A percentile compares a stretch with the other conserved stretches of the same genome.
Evolutionary conservation across 805 yeast genomes (phyloP).

Genomic region (Sugiyamaella lignohabitans): DNA sequence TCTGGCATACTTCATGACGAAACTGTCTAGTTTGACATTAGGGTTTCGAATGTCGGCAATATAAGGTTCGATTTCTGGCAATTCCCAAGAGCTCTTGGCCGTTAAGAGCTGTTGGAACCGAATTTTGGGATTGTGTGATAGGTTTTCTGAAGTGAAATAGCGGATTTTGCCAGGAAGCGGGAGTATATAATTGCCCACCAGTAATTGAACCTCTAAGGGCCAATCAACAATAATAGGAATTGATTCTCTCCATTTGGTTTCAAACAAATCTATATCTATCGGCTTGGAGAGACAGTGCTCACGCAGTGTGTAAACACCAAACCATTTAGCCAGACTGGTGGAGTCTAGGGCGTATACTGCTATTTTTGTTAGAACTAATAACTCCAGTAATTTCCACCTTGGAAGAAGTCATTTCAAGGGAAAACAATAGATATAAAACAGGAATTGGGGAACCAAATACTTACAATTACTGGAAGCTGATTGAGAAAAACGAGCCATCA

Average conservation of each 20-base stretch:
- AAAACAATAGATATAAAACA: no score
- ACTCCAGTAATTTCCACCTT: no score
- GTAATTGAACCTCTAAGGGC: slow-evolving; percentile 49
- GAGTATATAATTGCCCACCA: slow-evolving; percentile 50
- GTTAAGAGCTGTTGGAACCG: slow-evolving; percentile 50
- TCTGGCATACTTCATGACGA: slow-evolving; percentile 57
- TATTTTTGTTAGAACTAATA: no score
- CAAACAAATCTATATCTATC: slow-evolving; percentile 39
- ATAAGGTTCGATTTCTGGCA: slow-evolving; percentile 59
- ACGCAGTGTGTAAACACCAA: slow-evolving; percentile 50
- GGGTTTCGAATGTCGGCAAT: slow-evolving; percentile 54
- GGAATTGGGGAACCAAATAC: no score
- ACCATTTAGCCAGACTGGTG: slow-evolving; percentile 48
- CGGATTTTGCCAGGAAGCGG: slow-evolving; percentile 44
- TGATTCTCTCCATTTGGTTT: slow-evolving; percentile 25
- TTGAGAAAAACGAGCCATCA: background rate
- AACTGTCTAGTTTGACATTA: slow-evolving; percentile 47
- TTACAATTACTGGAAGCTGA: no score
- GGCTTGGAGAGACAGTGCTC: slow-evolving; percentile 31
- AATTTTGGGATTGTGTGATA: slow-evolving; percentile 44
- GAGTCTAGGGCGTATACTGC: slow-evolving; percentile 37
- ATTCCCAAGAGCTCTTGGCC: slow-evolving; percentile 51
- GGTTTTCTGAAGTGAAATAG: slow-evolving; percentile 43
- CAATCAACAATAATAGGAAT: slow-evolving; percentile 43
- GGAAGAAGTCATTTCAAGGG: no score